Evolutionary conservation across 768 basidiomycete species (phyloP).

Genomic region (Krasilnikovozyma curviuscula): DNA sequence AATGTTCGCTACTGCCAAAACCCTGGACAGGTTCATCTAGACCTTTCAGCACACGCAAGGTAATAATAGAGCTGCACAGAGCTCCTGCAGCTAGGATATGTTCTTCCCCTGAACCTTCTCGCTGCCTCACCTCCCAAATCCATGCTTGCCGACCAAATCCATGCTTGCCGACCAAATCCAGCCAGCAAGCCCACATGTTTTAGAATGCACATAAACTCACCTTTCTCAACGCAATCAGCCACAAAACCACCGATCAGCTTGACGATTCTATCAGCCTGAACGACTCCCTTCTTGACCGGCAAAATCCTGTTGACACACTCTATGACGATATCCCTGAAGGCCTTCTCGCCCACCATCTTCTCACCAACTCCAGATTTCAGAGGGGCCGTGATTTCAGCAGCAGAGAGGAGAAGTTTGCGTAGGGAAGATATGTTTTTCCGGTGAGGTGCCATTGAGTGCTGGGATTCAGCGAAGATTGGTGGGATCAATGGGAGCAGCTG

Average conservation of each 20-base stretch:
- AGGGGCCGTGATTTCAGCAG: conserved; percentile 24
- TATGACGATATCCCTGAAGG: conserved; percentile 50
- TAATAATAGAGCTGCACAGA: too few species aligned
- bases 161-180: too few species aligned
- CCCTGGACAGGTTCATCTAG: too few species aligned
- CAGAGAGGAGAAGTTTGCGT: conserved; percentile 45
- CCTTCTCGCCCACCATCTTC: conserved; percentile 53
- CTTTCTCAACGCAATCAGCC: conserved; percentile 54
- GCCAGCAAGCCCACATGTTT: too few species aligned
- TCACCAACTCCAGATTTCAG: conserved; percentile 29
- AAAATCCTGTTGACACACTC: conserved; percentile 42
- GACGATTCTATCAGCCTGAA: conserved; percentile 52
- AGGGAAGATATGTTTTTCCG: conserved; percentile 72
- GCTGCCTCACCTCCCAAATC: too few species aligned
- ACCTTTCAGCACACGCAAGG: too few species aligned
- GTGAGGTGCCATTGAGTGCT: conserved; percentile 55
- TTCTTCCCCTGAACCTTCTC: too few species aligned
- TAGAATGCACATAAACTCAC: conserved; percentile 37
- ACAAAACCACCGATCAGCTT: conserved; percentile 69
- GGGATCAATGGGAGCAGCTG: conserved; percentile 28
- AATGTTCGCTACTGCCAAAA: too few species aligned
- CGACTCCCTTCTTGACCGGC: conserved; percentile 58
- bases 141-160: too few species aligned
- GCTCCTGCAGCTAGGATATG: too few species aligned
- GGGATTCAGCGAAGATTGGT: conserved; percentile 62